Evolutionary conservation across 2,329 filamentous ascomycete genomes (phyloP).

Genomic region (Thielaviopsis punctulata): DNA sequence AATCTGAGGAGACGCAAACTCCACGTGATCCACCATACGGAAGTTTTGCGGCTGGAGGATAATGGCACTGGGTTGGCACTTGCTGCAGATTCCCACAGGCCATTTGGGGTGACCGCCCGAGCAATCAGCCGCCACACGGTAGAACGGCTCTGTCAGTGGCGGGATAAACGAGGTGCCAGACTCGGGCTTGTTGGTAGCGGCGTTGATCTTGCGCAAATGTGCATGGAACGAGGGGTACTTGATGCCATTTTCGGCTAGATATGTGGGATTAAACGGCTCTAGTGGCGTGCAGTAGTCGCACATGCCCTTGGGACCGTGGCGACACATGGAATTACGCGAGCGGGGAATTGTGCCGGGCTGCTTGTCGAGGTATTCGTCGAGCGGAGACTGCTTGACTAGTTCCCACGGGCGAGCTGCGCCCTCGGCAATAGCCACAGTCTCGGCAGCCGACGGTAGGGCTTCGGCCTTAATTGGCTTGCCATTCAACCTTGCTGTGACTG

Average conservation of each 20-base stretch:
- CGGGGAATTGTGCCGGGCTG: slow-evolving; percentile 77
- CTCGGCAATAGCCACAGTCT: slow-evolving; percentile 41
- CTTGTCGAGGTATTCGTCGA: slow-evolving; percentile 77
- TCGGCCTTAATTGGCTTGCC: slow-evolving; percentile 59
- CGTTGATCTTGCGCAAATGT: slow-evolving; percentile 85
- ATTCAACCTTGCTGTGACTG: slow-evolving; percentile 53
- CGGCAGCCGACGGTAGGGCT: slow-evolving; percentile 51
- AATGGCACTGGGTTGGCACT: slow-evolving; percentile 94
- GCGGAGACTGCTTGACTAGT: slow-evolving; percentile 65
- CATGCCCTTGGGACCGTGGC: slow-evolving; percentile 93
- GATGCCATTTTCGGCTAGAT: slow-evolving; percentile 90
- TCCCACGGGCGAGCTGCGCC: slow-evolving; percentile 49
- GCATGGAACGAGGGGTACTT: slow-evolving; percentile 96
- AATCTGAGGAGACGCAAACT: slow-evolving; percentile 71
- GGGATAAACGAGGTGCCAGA: slow-evolving; percentile 90
- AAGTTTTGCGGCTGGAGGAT: slow-evolving; percentile 85
- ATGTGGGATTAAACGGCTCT: slow-evolving; percentile 80
- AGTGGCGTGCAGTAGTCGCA: slow-evolving; percentile 97
- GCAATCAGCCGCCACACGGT: slow-evolving; percentile 73
- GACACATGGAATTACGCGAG: slow-evolving; percentile 75
- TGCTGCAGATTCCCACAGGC: slow-evolving; percentile 94
- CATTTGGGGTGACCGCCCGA: slow-evolving; percentile 85
- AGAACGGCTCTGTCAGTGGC: slow-evolving; percentile 82
- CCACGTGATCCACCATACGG: slow-evolving; percentile 95
- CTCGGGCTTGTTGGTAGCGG: slow-evolving; percentile 90